Base-by-base conservation (phyloP, 345 rosid genomes). In the Eucalyptus guilfoylei region DNA sequence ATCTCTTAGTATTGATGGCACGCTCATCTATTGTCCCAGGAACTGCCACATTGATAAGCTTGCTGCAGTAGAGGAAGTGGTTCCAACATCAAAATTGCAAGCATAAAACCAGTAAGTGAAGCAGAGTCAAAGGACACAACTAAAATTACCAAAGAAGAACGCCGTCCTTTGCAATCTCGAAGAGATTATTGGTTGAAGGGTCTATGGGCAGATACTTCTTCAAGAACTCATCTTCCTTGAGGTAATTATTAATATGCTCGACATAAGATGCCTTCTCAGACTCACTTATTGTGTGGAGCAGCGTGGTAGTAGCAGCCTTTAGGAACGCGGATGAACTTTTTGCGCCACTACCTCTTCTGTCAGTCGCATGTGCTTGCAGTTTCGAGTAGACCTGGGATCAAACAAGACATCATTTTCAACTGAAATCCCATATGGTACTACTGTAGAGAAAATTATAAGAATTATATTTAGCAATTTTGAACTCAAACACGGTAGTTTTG, bases 1-100 rank as follows among this genome's bases (percentile, higher is more conserved):
- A 88, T 87, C 96, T 96, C 95, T 98, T 98, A 17, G 98, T 98
- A 91, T 98, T 98, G 72, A 98, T 95, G 19, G 99, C 97, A 87
- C 99, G 95, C 93, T 98, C 99, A 91, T 98, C 99, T 62, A 98
- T 98, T 40, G 99, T 98, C 81, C 98, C 99, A 81, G 99, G 99
- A 94, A 97, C 99, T 24, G 99, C 99, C 91, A 97, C 97, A 92
- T 97, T 97, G 90, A 97, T 97, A 90, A 98, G 99, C 89, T 98
- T 98, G 92, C 99, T 98, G 95, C 95, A 91, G 58, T 76, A 88
- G 72, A 90, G 86, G 48, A 60, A 86, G 88, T 54, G 67, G 54
- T 47, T 49, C 47, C 9, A 42, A 34, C 80, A 17, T 89, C 85
- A 89, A 52, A 87, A 67, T 37, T 23, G 76, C 44, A 48, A 32